These are phyloP conservation scores for Phlyctochytrium bullatum DNA, from an alignment of 192 early-diverging fungal genomes.

Conservation along the genomic window DNA sequence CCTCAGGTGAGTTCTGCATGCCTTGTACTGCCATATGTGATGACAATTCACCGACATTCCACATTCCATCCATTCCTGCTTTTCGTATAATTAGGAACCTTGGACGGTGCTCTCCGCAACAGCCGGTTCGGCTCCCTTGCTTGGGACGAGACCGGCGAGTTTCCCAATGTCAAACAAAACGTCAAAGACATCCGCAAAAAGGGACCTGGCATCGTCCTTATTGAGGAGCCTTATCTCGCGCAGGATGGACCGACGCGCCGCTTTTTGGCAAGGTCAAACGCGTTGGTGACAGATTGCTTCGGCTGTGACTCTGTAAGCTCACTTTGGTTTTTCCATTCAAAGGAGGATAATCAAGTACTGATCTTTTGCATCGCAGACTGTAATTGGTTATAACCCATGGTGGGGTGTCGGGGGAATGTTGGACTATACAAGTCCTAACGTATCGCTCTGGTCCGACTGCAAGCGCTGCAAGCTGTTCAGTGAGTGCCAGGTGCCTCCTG, in stretches of 20 bases:
- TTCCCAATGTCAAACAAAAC: conserved; percentile 14
- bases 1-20: too few species aligned
- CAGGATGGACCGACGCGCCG: conserved; percentile 4
- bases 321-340: too few species aligned
- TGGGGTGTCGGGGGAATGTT: conserved; percentile 18
- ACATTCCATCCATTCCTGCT: too few species aligned
- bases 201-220: conserved; percentile 15
- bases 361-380: neutral
- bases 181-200: conserved; percentile 11
- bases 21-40: too few species aligned
- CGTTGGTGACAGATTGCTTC: conserved; percentile 10
- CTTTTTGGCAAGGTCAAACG: neutral
- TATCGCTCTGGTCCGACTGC: conserved; percentile 13
- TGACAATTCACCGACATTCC: too few species aligned
- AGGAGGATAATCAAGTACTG: neutral
- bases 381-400: conserved; percentile 23
- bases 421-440: conserved; percentile 14
- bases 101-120: neutral
- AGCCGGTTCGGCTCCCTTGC: conserved; percentile 4
- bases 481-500: neutral
- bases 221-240: conserved; percentile 15
- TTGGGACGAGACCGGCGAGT: conserved; percentile 12
- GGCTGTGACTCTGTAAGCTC: neutral
- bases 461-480: conserved; percentile 17
- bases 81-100: too few species aligned